phyloP scores from a whole-genome alignment of 148 eudicot species.

The Selenicereus undatus region DNA sequence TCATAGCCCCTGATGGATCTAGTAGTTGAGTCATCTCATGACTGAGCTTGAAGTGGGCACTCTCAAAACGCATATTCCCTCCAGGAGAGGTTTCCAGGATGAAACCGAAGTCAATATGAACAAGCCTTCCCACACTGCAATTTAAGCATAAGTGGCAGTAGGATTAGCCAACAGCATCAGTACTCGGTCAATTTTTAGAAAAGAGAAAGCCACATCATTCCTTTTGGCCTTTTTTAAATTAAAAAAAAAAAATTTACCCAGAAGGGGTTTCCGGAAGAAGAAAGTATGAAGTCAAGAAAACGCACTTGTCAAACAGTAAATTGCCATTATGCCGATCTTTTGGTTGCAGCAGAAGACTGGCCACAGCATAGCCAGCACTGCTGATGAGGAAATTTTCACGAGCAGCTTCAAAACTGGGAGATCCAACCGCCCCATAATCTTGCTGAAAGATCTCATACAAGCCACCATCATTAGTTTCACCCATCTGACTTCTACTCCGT shows the following conservation, averaged over 20 bases:
- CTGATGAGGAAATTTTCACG: constrained; percentile 89
- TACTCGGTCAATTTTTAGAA: not conserved
- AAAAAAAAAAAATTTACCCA: too few relatives aligned
- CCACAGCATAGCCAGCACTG: constrained; percentile 99
- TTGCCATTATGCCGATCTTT: constrained; percentile 99
- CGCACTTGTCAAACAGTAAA: constrained; percentile 86
- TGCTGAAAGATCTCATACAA: constrained; percentile 97
- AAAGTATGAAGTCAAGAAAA: constrained; percentile 13
- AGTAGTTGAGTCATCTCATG: constrained; percentile 99
- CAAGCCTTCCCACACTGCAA: constrained; percentile 87
- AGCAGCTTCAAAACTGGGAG: constrained; percentile 87
- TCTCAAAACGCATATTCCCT: constrained; percentile 95
- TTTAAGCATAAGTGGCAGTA: not conserved
- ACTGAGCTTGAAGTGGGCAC: constrained; percentile 96
- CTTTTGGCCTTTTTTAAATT: not conserved
- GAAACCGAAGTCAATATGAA: constrained; percentile 97
- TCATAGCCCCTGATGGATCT: constrained; percentile 96
- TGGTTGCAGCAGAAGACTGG: constrained; percentile 95
- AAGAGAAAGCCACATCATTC: not conserved
- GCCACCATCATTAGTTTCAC: constrained; percentile 98
- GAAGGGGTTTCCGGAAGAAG: not conserved
- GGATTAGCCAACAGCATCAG: not conserved
- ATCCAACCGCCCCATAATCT: constrained; percentile 94
- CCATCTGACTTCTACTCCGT: constrained; percentile 99
- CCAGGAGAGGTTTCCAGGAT: constrained; percentile 98